Evolutionary conservation across 1,284 basidiomycete species (phyloP), one percentile per base, ranked within the genome.

Genomic region (Tilletiopsis washingtonensis): DNA sequence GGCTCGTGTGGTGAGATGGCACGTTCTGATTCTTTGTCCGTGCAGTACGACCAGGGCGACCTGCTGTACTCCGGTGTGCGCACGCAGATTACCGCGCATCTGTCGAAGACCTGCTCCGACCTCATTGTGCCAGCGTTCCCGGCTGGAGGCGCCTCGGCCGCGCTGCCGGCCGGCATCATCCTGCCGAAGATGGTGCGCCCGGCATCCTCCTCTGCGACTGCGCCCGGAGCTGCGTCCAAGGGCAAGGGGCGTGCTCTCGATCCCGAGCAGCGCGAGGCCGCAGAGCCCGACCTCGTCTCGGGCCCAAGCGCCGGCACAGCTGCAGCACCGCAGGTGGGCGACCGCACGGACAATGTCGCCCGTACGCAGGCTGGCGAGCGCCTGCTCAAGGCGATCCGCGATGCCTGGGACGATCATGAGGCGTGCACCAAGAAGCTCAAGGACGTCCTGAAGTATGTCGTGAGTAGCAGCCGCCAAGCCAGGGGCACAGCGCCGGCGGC

Each of bases 381-480:
- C 41, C 80, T 97, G 53, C 76, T 97, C 65, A 90, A 86, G 69
- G 85, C 88, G 12, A 66, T 96, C 54, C 82, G 83, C 65, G 80
- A 81, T 40, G 85, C 93, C 1, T 98, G 94, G 93, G 87, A 93
- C 54, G 91, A 97, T 71, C 93, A 98, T 74, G 84, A 80, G 5
- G 82, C 84, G 12, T 90, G 85, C 74, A 89, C 97, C 86, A 79
- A 81, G 39, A 90, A 91, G 72, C 75, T 99, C 51, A 82, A 85
- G 34, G 90, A 91, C 70, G 82, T 99, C 29, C 78, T 98, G 61
- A 89, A 88, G 69, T 99, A 99, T 73, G 93, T 98, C 86, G 93
- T 91, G 62, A 62, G 82, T 70, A 14, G 9, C 34, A 36, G 14
- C 14, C 74, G 39, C 5, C 4, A 17, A 42, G 15, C 34, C n/a